Evolutionary conservation across 176 grass and related monocot genomes (phyloP).

Genomic region (Chrysopogon serrulatus): DNA sequence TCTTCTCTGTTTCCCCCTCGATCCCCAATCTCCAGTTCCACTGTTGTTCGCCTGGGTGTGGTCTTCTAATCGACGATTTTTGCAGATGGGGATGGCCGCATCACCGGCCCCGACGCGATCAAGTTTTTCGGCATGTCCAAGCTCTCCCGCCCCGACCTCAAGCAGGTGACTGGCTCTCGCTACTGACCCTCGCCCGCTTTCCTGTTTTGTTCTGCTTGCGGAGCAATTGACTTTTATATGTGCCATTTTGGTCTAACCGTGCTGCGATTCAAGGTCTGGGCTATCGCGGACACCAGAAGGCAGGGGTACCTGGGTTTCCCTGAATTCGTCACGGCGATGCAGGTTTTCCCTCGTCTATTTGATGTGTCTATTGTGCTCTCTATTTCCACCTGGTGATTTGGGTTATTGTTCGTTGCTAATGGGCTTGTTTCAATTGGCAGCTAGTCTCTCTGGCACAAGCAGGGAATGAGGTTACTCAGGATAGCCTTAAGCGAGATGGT

Average conservation of each 20-base stretch:
- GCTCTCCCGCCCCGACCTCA: constrained; percentile 72
- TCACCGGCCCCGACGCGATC: constrained; percentile 89
- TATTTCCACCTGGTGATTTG: neutral
- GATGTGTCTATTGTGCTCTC: neutral
- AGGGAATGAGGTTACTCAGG: constrained; percentile 69
- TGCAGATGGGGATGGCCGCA: constrained; percentile 86
- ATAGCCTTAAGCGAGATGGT: constrained; percentile 63
- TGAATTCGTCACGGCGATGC: constrained; percentile 81
- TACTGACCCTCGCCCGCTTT: neutral
- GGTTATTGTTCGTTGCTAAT: neutral
- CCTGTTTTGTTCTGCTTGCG: neutral
- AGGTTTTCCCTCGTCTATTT: constrained; percentile 40
- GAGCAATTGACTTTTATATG: neutral
- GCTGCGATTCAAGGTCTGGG: constrained; percentile 72
- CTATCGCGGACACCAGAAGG: constrained; percentile 80
- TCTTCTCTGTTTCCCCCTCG: neutral
- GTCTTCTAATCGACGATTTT: neutral
- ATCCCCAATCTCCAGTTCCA: neutral
- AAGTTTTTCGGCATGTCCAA: constrained; percentile 91
- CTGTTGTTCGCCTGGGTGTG: neutral
- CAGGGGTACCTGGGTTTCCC: constrained; percentile 77
- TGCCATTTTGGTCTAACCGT: neutral
- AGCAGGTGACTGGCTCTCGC: constrained; percentile 53
- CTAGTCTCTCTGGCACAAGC: constrained; percentile 87
- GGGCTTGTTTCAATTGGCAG: constrained; percentile 29